Percentiles rank a stretch among this genome's conserved stretches.
These are phyloP conservation scores for Chloranthus sessilifolius DNA, from an alignment of 164 flowering plant species.

Conservation along the genomic window DNA sequence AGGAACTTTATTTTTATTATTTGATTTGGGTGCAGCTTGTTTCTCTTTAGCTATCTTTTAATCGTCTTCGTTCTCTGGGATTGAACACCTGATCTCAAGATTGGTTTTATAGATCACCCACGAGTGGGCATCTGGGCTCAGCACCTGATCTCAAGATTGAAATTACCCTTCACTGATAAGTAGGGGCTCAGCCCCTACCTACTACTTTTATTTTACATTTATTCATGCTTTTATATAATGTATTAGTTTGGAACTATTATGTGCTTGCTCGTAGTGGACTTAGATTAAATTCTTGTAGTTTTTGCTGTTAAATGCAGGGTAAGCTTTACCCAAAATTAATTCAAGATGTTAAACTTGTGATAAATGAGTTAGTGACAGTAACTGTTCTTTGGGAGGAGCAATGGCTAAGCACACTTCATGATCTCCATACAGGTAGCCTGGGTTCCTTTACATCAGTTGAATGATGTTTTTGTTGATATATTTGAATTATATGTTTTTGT, in stretches of 20 bases:
- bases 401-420: conserved; percentile 98
- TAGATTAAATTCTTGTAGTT: neutral
- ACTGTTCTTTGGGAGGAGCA: conserved; percentile 99
- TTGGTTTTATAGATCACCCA: too few species aligned
- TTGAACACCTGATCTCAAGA: too few species aligned
- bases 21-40: too few species aligned
- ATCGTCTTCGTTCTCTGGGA: too few species aligned
- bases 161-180: too few species aligned
- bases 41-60: too few species aligned
- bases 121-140: too few species aligned
- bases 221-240: neutral
- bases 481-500: neutral
- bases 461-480: neutral
- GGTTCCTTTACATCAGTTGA: neutral
- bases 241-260: neutral
- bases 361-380: conserved; percentile 75
- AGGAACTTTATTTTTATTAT: too few species aligned
- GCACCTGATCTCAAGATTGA: too few species aligned
- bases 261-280: neutral
- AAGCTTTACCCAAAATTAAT: conserved; percentile 76
- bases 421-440: conserved; percentile 77
- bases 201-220: neutral
- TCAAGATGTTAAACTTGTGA: conserved; percentile 90
- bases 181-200: too few species aligned
- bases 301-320: conserved; percentile 47